Conservation (phyloP, 352 stramenopile genomes). For the Elongisporangium senticosum region DNA sequence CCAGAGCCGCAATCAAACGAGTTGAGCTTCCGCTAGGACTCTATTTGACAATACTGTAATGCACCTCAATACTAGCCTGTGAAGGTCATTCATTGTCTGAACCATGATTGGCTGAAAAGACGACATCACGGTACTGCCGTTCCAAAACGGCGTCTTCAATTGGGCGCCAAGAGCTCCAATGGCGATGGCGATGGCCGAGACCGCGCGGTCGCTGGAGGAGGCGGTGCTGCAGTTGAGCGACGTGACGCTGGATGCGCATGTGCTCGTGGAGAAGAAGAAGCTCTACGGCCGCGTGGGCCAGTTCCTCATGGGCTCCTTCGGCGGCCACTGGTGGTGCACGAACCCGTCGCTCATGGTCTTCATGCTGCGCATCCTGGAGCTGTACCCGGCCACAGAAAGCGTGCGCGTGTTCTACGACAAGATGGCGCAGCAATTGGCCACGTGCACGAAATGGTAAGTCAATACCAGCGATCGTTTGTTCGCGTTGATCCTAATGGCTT, state of each 20-base stretch:
- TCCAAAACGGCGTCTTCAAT: neutral
- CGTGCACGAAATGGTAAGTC: constrained; percentile 61
- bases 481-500: neutral
- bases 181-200: constrained; percentile 19
- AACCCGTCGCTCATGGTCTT: constrained; percentile 82
- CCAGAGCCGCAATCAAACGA: too few species aligned
- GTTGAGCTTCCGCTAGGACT: too few species aligned
- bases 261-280: constrained; percentile 54
- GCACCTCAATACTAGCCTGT: too few species aligned
- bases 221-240: constrained; percentile 27
- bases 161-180: neutral
- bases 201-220: constrained; percentile 32
- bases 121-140: neutral
- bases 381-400: constrained; percentile 64
- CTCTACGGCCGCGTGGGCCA: constrained; percentile 74
- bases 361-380: constrained; percentile 83
- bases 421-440: constrained; percentile 58
- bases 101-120: neutral
- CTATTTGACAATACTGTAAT: too few species aligned
- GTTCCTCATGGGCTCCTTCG: constrained; percentile 64
- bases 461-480: neutral
- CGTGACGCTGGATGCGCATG: constrained; percentile 16
- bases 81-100: too few species aligned
- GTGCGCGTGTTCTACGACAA: constrained; percentile 69
- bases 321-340: constrained; percentile 77